A percentile compares a stretch with the other conserved stretches of the same genome.
Conservation (phyloP, 768 basidiomycete genomes). For the Leucosporidium creatinivorum region DNA sequence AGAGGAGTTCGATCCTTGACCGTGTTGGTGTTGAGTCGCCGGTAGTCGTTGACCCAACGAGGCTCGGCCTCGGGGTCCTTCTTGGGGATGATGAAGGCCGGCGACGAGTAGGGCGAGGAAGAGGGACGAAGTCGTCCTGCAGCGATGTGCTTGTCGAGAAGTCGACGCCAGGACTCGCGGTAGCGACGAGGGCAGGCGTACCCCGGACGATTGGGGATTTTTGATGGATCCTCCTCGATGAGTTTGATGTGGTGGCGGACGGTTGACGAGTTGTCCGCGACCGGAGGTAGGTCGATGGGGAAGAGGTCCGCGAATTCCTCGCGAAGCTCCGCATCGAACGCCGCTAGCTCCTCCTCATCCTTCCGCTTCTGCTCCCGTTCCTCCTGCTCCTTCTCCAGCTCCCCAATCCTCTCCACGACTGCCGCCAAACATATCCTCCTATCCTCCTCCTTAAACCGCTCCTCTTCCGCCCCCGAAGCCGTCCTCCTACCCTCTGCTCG, state of each 20-base stretch:
- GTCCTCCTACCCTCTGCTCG: too few relatives aligned
- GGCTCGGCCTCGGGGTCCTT: constrained; percentile 7
- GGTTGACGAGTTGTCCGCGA: background rate
- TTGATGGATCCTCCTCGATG: background rate
- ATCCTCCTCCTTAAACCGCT: too few relatives aligned
- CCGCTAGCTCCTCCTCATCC: too few relatives aligned
- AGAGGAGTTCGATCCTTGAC: too few relatives aligned
- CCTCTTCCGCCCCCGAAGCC: too few relatives aligned
- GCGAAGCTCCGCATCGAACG: too few relatives aligned
- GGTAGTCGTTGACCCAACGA: constrained; percentile 17
- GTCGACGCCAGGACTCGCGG: constrained; percentile 1
- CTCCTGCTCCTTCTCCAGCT: too few relatives aligned
- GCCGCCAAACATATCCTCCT: too few relatives aligned
- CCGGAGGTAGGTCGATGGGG: constrained; percentile 1
- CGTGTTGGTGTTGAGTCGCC: too few relatives aligned
- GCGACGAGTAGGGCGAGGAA: constrained; percentile 7
- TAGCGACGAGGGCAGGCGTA: constrained; percentile 2
- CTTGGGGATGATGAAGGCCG: constrained; percentile 14
- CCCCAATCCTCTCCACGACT: too few relatives aligned
- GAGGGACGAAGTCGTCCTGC: constrained; percentile 10
- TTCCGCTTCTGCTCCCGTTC: too few relatives aligned
- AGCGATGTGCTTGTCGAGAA: constrained; percentile 8
- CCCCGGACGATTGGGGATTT: constrained; percentile 8
- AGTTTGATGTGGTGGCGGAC: constrained; percentile 4
- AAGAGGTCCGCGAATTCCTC: constrained; percentile 5